Base-by-base conservation (phyloP, 2,329 filamentous ascomycete species). In the Pochonia chlamydosporia region DNA sequence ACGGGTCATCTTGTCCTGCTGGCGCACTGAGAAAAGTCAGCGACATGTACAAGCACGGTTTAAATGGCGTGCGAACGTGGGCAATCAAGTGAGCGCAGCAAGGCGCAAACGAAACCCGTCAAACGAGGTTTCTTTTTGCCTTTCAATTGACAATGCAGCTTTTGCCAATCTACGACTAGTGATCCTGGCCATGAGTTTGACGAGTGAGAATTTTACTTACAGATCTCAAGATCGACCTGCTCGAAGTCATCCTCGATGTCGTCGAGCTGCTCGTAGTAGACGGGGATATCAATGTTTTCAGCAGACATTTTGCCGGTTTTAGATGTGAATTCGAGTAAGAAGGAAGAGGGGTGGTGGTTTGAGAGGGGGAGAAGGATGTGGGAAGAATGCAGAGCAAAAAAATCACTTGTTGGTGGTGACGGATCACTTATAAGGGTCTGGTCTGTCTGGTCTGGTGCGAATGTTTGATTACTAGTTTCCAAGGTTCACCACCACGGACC, bases 171-270 rank as follows among this genome's bases (percentile, higher is more conserved):
- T n/a, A n/a, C n/a, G n/a, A n/a, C n/a, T n/a, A n/a, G n/a, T n/a
- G n/a, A n/a, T n/a, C n/a, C n/a, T n/a, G n/a, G n/a, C n/a, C n/a
- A n/a, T n/a, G n/a, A n/a, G n/a, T n/a, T n/a, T n/a, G n/a, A n/a
- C n/a, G n/a, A n/a, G n/a, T n/a, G n/a, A n/a, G n/a, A n/a, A n/a
- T n/a, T n/a, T n/a, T 46, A 78, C 85, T 64, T 75, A 95, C 90
- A 77, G 60, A 93, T 84, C 64, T 95, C 85, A 30, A 84, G 76
- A 69, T 96, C 90, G 30, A 83, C 82, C 59, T 91, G 81, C 50
- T 91, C 84, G 60, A 96, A 95, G 54, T 95, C 85, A 56, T 82
- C 78, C 73, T 96, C 89, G 54, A 96, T 75, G 48, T 85, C 78
- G 49, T 82, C 79, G 54, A 97, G 82, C 64, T 92, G 81, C 67